A percentile compares a stretch with the other conserved stretches of the same genome.
Conservation (phyloP, 768 basidiomycete genomes). For the Tremella mesenterica region DNA sequence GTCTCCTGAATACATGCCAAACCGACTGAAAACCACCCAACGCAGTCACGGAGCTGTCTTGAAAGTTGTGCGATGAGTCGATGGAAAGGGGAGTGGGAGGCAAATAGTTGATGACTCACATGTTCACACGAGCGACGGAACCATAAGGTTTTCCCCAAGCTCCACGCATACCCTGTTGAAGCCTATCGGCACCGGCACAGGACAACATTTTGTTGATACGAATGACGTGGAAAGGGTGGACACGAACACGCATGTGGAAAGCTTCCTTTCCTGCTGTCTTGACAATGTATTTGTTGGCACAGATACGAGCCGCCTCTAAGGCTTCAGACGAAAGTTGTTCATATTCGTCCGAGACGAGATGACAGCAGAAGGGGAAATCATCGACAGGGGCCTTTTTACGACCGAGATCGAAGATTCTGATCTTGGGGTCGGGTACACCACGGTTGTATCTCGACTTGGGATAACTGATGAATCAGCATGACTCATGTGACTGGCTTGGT, state of each 20-base stretch:
- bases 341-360: constrained; percentile 95
- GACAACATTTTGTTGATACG: constrained; percentile 99
- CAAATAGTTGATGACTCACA: constrained; percentile 20
- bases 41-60: too few relatives aligned
- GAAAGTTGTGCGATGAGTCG: too few relatives aligned
- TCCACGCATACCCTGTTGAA: constrained; percentile 76
- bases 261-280: constrained; percentile 98
- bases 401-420: constrained; percentile 91
- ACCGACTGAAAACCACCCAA: too few relatives aligned
- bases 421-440: constrained; percentile 92
- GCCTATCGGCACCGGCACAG: constrained; percentile 90
- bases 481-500: neutral
- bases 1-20: neutral
- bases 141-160: constrained; percentile 99
- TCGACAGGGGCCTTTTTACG: constrained; percentile 93
- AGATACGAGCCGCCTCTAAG: constrained; percentile 95
- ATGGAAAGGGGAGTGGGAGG: neutral
- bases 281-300: constrained; percentile 98
- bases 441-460: constrained; percentile 70
- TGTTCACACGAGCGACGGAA: constrained; percentile 51
- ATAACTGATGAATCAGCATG: constrained; percentile 26
- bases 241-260: constrained; percentile 94
- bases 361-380: constrained; percentile 89
- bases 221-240: constrained; percentile 97
- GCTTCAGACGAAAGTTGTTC: constrained; percentile 94